Conservation (phyloP, 805 yeast genomes). For the Myxozyma sirexii region DNA sequence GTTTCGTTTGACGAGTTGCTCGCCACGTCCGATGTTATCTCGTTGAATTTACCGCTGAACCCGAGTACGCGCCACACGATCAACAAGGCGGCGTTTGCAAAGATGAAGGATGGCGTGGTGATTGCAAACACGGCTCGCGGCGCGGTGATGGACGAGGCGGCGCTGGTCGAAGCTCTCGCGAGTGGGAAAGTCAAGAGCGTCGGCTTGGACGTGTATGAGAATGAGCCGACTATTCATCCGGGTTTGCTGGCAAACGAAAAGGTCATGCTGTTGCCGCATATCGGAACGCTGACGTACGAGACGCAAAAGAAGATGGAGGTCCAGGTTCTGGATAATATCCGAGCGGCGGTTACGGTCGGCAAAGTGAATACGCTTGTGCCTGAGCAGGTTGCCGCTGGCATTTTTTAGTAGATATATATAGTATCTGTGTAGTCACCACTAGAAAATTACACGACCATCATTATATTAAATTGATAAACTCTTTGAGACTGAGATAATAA, state of each 20-base stretch:
- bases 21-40: constrained; percentile 64
- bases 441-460: neutral
- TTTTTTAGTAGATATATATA: neutral
- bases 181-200: constrained; percentile 58
- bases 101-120: constrained; percentile 79
- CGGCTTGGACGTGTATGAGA: constrained; percentile 68
- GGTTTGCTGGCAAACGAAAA: constrained; percentile 55
- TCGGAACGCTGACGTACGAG: constrained; percentile 81
- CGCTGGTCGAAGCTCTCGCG: constrained; percentile 54
- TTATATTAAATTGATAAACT: neutral
- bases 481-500: too few species aligned
- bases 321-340: constrained; percentile 69
- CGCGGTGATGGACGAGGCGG: constrained; percentile 65
- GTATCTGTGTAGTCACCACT: neutral
- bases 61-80: constrained; percentile 69
- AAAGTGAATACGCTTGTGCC: constrained; percentile 79
- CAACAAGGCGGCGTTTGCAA: constrained; percentile 58
- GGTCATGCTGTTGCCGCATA: constrained; percentile 78
- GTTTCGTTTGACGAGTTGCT: constrained; percentile 71
- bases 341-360: constrained; percentile 61
- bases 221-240: constrained; percentile 61
- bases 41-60: constrained; percentile 79
- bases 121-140: constrained; percentile 89
- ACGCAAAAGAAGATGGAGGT: constrained; percentile 81
- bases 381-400: constrained; percentile 48